Conservation (phyloP, 2,329 filamentous ascomycete genomes). For the Fusarium redolens region DNA sequence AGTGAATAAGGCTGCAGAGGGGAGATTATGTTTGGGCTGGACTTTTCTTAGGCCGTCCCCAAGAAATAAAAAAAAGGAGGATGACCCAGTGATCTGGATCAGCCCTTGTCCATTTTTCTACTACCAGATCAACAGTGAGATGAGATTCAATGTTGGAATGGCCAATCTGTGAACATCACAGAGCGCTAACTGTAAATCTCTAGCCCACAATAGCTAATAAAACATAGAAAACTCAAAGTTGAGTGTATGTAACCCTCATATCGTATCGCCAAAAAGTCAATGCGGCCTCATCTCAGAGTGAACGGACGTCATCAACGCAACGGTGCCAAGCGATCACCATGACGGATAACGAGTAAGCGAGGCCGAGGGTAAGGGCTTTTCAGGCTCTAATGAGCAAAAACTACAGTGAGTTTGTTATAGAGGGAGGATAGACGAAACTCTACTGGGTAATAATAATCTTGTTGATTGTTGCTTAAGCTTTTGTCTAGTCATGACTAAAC, state of each 20-base stretch:
- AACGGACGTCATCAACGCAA: slow-evolving; percentile 27
- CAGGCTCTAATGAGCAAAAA: slow-evolving; percentile 5
- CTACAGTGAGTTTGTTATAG: background rate
- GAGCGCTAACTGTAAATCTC: background rate
- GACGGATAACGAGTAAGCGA: slow-evolving; percentile 28
- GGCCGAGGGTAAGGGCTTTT: slow-evolving; percentile 3
- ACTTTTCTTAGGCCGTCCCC: background rate
- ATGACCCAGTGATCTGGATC: slow-evolving; percentile 47
- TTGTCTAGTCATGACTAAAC: slow-evolving; percentile 9
- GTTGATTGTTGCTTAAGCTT: slow-evolving; percentile 8
- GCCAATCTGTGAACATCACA: background rate
- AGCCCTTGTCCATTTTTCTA: slow-evolving; percentile 38
- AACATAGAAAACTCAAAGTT: background rate
- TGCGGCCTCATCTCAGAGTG: slow-evolving; percentile 13
- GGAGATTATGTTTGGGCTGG: slow-evolving; percentile 34
- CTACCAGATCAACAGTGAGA: slow-evolving; percentile 42
- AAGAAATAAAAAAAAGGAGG: slow-evolving; percentile 6
- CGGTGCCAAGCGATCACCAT: slow-evolving; percentile 21
- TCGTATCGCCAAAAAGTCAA: slow-evolving; percentile 16
- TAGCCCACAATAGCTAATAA: background rate
- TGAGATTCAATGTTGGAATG: slow-evolving; percentile 30
- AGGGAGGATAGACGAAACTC: slow-evolving; percentile 9
- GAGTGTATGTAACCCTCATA: slow-evolving; percentile 2
- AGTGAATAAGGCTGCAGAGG: slow-evolving; percentile 36
- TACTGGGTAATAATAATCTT: slow-evolving; percentile 13